Evolutionary conservation across 306 rosid genomes (phyloP).

Genomic region (Sophora flavescens): DNA sequence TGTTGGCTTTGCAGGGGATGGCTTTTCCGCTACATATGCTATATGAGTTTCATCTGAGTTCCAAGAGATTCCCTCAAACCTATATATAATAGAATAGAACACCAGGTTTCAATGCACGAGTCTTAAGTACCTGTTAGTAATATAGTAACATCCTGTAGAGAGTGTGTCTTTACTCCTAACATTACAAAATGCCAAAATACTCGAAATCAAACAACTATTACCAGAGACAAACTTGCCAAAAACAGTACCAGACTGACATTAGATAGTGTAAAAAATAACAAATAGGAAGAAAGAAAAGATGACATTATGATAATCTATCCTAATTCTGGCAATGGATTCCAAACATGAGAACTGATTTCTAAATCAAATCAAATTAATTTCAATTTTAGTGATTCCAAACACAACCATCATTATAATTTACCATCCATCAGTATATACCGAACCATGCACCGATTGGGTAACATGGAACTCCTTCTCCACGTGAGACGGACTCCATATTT

Average conservation of each 20-base stretch:
- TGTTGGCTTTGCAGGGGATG: slow-evolving; percentile 80
- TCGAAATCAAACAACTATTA: slow-evolving; percentile 14
- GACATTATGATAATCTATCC: slow-evolving; percentile 23
- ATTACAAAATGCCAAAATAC: slow-evolving; percentile 6
- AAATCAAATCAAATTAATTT: background rate
- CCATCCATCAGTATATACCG: slow-evolving; percentile 91
- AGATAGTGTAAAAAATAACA: slow-evolving; percentile 4
- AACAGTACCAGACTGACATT: background rate
- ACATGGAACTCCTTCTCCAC: slow-evolving; percentile 74
- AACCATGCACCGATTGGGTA: slow-evolving; percentile 80
- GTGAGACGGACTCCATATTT: slow-evolving; percentile 75
- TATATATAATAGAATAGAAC: slow-evolving; percentile 46
- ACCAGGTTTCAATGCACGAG: background rate
- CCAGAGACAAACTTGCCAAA: slow-evolving; percentile 1
- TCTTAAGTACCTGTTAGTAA: background rate
- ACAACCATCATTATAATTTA: slow-evolving; percentile 31
- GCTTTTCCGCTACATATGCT: slow-evolving; percentile 94
- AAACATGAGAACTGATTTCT: background rate
- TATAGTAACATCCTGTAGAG: background rate
- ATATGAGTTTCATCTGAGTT: slow-evolving; percentile 73
- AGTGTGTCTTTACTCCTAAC: background rate
- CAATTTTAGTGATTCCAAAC: background rate
- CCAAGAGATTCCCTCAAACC: slow-evolving; percentile 99
- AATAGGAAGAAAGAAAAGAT: background rate
- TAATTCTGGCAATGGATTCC: background rate